Base-by-base conservation (phyloP, 2,329 filamentous ascomycete species). In the Incumbomyces lentus region DNA sequence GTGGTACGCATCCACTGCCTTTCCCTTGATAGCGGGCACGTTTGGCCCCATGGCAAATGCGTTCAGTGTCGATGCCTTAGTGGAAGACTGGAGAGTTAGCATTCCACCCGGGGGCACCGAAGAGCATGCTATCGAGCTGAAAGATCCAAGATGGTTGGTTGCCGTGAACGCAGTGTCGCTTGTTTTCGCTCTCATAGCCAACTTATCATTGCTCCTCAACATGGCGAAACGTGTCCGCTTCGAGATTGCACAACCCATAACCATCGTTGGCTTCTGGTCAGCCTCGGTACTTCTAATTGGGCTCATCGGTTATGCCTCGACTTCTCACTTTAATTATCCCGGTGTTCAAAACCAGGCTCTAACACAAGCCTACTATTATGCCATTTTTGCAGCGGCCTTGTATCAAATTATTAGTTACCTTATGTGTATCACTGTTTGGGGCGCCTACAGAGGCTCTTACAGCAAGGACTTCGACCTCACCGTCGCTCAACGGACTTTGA, bases 1-100 rank as follows among this genome's bases (percentile, higher is more conserved):
- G 75, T 81, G 76, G 76, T 74, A 79, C 56, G 75, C 75, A 2
- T 76, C 72, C 16, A 79, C 76, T 7, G 74, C 70, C 29, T 74
- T 72, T 54, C 77, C 77, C 12, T 63, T 80, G 2, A 63, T 78
- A 31, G 76, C 76, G 58, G 66, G 67, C 37, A 76, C 73, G 0
- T 74, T 76, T 54, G 73, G 73, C 0, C 73, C 73, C 2, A 72
- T 76, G 61, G 72, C 73, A 6, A 75, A 69, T 47, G 71, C 72
- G 0, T 76, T 76, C 56, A 73, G 65, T 45, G 68, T 76, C 40
- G 75, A 72, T 52, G 75, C 76, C 10, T 63, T 81, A 6, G 70
- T 73, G 1, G 68, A 74, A 52, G 67, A 70, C 47, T 80, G 77
- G 77, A 66, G 75, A 53, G 68, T 72, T 10, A 66, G 68, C 41